A percentile compares a stretch with the other conserved stretches of the same genome.
These are phyloP conservation scores for Prunus davidiana DNA, from an alignment of 306 rosid genomes.

Conservation along the genomic window DNA sequence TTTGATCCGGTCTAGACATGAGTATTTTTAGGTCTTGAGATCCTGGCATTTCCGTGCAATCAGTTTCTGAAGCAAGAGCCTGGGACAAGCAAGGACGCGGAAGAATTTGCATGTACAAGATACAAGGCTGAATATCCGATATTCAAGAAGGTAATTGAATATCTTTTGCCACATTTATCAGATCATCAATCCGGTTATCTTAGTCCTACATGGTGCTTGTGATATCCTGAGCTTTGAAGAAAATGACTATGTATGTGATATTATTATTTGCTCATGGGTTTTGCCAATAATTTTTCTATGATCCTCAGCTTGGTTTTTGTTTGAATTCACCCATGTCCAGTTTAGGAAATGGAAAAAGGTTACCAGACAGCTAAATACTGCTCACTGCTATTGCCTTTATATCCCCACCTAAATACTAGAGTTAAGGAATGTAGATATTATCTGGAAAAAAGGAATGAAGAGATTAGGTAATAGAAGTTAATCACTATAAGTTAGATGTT, in stretches of 20 bases:
- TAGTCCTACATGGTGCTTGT: not conserved
- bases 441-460: not conserved
- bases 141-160: slow-evolving; percentile 63
- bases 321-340: not conserved
- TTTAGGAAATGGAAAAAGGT: not conserved
- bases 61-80: slow-evolving; percentile 92
- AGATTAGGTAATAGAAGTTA: not conserved
- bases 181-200: not conserved
- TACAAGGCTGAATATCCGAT: slow-evolving; percentile 89
- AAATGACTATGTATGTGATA: not conserved
- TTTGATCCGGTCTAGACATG: slow-evolving; percentile 5
- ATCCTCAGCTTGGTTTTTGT: not conserved
- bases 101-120: slow-evolving; percentile 72
- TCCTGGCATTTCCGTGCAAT: slow-evolving; percentile 97
- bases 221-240: not conserved
- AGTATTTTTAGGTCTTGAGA: slow-evolving; percentile 61
- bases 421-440: no score
- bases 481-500: not conserved
- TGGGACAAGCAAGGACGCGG: slow-evolving; percentile 65
- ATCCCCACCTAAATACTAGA: no score
- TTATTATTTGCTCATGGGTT: not conserved
- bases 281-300: not conserved
- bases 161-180: not conserved
- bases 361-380: not conserved
- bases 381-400: not conserved